These are phyloP conservation scores for Cystofilobasidium bisporidii DNA, from an alignment of 768 basidiomycete species.

Conservation along the genomic window DNA sequence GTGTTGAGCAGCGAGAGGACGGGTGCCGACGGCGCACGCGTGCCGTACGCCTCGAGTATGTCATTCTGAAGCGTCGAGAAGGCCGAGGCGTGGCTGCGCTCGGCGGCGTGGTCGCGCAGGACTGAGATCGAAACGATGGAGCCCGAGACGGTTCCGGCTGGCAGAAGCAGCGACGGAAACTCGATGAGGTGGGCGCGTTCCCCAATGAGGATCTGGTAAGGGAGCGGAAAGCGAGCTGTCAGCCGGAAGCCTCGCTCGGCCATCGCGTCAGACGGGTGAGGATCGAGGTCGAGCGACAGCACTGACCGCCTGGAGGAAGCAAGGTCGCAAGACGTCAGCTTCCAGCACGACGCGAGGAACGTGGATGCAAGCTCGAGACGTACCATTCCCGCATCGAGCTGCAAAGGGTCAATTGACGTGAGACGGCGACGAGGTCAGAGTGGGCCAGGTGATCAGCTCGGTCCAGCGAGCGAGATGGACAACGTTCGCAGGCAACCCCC, in stretches of 20 bases:
- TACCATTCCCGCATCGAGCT: slow-evolving; percentile 19
- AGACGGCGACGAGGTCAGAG: not conserved
- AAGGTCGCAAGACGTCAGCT: not conserved
- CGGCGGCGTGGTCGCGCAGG: slow-evolving; percentile 72
- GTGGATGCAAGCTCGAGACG: not conserved
- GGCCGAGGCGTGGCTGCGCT: slow-evolving; percentile 65
- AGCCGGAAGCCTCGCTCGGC: no score
- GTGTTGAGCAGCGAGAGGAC: slow-evolving; percentile 79
- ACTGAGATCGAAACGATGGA: slow-evolving; percentile 97
- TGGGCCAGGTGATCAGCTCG: no score
- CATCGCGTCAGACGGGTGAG: no score
- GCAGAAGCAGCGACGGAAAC: slow-evolving; percentile 89
- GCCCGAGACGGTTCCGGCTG: slow-evolving; percentile 81
- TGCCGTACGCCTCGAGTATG: slow-evolving; percentile 67
- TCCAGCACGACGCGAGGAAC: not conserved
- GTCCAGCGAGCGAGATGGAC: not conserved
- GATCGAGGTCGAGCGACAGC: not conserved
- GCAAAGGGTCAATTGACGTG: slow-evolving; percentile 33
- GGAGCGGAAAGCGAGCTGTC: slow-evolving; percentile 5
- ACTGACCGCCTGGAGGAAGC: slow-evolving; percentile 57
- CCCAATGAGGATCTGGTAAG: slow-evolving; percentile 69
- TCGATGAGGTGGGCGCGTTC: slow-evolving; percentile 93
- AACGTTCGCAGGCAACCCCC: not conserved
- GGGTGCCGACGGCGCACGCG: slow-evolving; percentile 57
- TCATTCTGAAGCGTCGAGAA: slow-evolving; percentile 77